Evolutionary conservation across 2,329 filamentous ascomycete genomes (phyloP).

Genomic region (Ophiostoma piceae): DNA sequence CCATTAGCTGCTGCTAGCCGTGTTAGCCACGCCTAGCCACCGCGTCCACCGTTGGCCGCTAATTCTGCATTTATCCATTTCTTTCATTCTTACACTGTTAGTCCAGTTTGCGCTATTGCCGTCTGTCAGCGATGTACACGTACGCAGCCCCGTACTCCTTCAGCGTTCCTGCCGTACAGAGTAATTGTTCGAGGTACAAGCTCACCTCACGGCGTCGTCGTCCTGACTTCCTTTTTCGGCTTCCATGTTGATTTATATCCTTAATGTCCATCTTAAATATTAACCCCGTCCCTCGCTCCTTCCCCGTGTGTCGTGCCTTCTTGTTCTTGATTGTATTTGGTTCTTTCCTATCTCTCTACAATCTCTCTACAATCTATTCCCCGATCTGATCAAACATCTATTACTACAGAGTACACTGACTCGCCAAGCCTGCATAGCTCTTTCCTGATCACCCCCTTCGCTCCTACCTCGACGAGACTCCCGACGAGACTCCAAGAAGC

Average conservation of each 20-base stretch:
- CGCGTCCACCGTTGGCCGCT: neutral
- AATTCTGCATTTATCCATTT: neutral
- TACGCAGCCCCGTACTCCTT: slow-evolving; percentile 10
- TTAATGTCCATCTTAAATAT: neutral
- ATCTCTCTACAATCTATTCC: neutral
- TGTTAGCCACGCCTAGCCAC: too few species aligned
- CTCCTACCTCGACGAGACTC: slow-evolving; percentile 20
- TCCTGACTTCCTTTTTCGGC: neutral
- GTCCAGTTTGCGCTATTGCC: neutral
- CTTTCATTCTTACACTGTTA: neutral
- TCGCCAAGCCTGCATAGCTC: slow-evolving; percentile 18
- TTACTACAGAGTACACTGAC: neutral
- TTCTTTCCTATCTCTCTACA: neutral
- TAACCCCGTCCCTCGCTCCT: slow-evolving; percentile 7
- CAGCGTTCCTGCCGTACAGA: neutral
- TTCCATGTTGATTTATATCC: neutral
- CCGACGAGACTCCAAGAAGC: slow-evolving; percentile 22
- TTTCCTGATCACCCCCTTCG: slow-evolving; percentile 17
- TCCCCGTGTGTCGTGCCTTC: neutral
- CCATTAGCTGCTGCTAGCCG: too few species aligned
- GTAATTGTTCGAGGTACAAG: neutral
- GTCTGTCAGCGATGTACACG: neutral
- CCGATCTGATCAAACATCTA: slow-evolving; percentile 3
- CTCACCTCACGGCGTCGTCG: neutral
- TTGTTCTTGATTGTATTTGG: neutral